A percentile compares a stretch with the other conserved stretches of the same genome.
Conservation (phyloP, 73 alveolate genomes). For the Paramecium primaurelia region DNA sequence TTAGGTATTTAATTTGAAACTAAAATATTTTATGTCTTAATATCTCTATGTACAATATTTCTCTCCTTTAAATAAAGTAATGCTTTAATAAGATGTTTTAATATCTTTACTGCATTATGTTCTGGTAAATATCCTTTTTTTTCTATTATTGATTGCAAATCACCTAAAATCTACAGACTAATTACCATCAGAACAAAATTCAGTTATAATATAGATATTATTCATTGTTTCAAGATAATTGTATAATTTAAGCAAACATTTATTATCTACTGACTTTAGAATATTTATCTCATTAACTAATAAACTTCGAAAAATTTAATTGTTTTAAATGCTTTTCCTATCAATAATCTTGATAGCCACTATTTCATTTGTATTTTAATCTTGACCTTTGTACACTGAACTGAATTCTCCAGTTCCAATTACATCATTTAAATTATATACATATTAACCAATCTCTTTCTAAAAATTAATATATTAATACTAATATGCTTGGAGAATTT, state of each 20-base stretch:
- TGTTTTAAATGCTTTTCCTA: background rate
- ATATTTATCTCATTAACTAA: slow-evolving; percentile 14
- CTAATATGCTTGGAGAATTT: background rate
- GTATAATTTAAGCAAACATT: slow-evolving; percentile 13
- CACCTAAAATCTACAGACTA: background rate
- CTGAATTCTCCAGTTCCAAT: slow-evolving; percentile 57
- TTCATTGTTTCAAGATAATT: background rate
- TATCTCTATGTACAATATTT: slow-evolving; percentile 66
- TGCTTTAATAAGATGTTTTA: slow-evolving; percentile 54
- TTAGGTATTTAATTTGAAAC: slow-evolving; percentile 62
- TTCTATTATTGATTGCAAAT: background rate
- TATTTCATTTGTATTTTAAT: slow-evolving; percentile 34
- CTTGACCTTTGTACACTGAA: slow-evolving; percentile 49
- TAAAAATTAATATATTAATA: background rate
- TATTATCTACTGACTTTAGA: background rate
- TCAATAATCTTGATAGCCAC: slow-evolving; percentile 45
- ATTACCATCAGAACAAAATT: slow-evolving; percentile 37
- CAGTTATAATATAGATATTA: slow-evolving; percentile 24
- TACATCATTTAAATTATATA: background rate
- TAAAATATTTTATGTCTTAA: slow-evolving; percentile 64
- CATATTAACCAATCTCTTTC: slow-evolving; percentile 3
- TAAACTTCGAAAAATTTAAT: background rate
- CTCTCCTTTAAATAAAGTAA: background rate
- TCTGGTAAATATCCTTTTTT: slow-evolving; percentile 27
- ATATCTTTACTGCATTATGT: slow-evolving; percentile 46